A percentile compares a stretch with the other conserved stretches of the same genome.
phyloP scores from a whole-genome alignment of 192 early-diverging fungal genomes.

The Dispira simplex region DNA sequence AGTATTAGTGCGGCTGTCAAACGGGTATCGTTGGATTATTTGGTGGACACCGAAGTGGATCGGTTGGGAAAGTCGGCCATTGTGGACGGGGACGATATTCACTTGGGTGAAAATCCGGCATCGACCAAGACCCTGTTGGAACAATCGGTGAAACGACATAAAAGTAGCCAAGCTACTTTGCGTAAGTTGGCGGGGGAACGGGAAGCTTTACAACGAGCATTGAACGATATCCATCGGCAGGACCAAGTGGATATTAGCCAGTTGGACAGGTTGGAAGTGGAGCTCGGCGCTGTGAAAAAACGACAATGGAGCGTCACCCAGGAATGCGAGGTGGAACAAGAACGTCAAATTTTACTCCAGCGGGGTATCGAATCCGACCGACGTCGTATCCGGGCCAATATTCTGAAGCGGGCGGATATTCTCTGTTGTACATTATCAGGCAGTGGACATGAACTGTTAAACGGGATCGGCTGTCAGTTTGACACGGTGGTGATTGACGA shows the following conservation, averaged over 20 bases:
- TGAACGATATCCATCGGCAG: background rate
- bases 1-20: conserved; percentile 54
- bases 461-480: conserved; percentile 46
- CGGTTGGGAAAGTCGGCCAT: conserved; percentile 15
- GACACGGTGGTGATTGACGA: conserved; percentile 90
- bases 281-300: conserved; percentile 12
- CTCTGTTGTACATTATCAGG: conserved; percentile 72
- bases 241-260: background rate
- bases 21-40: conserved; percentile 52
- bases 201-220: background rate
- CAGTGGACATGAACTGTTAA: conserved; percentile 72
- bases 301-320: conserved; percentile 12
- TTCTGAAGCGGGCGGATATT: conserved; percentile 67
- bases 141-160: background rate
- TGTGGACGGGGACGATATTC: background rate
- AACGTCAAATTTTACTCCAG: conserved; percentile 22
- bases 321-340: conserved; percentile 15
- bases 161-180: background rate
- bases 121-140: background rate
- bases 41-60: conserved; percentile 46
- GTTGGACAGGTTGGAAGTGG: conserved; percentile 13
- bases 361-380: conserved; percentile 30
- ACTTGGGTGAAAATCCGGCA: background rate
- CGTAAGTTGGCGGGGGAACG: background rate
- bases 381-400: conserved; percentile 38